Evolutionary conservation across 345 rosid species (phyloP).

Genomic region (Erucastrum elatum): DNA sequence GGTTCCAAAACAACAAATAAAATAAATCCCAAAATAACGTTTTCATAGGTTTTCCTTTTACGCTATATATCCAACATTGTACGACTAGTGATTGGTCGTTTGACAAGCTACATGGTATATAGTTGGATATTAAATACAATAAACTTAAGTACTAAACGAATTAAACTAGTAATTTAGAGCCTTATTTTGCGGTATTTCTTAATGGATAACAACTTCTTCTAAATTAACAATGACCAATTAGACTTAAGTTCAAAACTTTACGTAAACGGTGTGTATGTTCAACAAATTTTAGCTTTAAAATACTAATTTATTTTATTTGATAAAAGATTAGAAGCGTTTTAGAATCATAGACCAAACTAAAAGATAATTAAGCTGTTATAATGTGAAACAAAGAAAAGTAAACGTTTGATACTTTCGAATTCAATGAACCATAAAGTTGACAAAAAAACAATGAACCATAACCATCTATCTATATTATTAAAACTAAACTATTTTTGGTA

Average conservation of each 20-base stretch:
- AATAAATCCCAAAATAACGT: background rate
- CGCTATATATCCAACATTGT: background rate
- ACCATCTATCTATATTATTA: too few species aligned
- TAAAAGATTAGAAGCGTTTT: background rate
- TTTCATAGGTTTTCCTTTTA: background rate
- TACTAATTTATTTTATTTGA: background rate
- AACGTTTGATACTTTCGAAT: slow-evolving; percentile 7
- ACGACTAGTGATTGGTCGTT: background rate
- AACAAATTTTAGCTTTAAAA: background rate
- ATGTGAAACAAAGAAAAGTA: slow-evolving; percentile 28
- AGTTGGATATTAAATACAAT: background rate
- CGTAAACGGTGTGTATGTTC: background rate
- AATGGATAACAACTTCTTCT: background rate
- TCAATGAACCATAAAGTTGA: background rate
- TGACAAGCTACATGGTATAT: slow-evolving; percentile 2
- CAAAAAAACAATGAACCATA: background rate
- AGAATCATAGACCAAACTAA: background rate
- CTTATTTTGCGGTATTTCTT: background rate
- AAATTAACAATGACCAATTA: background rate
- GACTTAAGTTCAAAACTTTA: background rate
- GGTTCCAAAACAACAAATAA: background rate
- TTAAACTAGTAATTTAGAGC: background rate
- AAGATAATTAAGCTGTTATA: background rate
- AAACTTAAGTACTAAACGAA: background rate
- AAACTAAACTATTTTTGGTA: too few species aligned